Base-by-base conservation (phyloP, 1,284 basidiomycete genomes). In the Ceratobasidium sp. region DNA sequence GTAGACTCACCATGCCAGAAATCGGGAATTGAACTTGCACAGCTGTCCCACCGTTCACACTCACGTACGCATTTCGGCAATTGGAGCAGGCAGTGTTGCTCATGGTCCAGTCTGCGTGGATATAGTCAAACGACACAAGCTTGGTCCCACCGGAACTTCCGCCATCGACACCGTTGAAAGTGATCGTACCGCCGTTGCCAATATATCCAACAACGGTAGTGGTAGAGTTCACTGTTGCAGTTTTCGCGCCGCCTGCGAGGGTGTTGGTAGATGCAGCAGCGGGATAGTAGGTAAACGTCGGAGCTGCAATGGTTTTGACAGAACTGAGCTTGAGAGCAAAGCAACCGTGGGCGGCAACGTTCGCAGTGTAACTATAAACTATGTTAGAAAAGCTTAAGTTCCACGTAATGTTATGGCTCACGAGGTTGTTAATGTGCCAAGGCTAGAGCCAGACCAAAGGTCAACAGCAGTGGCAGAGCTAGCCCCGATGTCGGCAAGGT, bases 11-110 rank as follows among this genome's bases (percentile, higher is more conserved):
- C 82, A 84, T 82, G n/a, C 79, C 84, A 41, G 84, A 84, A 67
- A 85, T 80, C 3, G 84, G 84, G 81, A 85, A 82, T 75, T 85
- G 83, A 12, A 80, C 82, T 75, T 83, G 81, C 14, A 84, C 81
- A 2, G 81, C 78, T 3, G 80, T 73, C 2, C 82, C 84, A 16
- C 83, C 83, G 74, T 85, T 85, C 2, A 85, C 80, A 72, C 83
- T 84, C 41, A 85, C 78, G 50, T 81, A 82, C 18, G 82, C 82
- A 72, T 84, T 82, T 41, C 84, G 81, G 75, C 84, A 85, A 74
- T 85, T 85, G 9, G 84, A 83, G 76, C 84, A 85, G 12, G 77
- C 83, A 0, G 81, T 82, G 74, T 85, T 84, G 65, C 75, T 76
- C 77, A 81, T 82, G 6, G 80, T 80, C 46, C 80, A 79, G 62